Percentiles rank a stretch among this genome's conserved stretches.
These are phyloP conservation scores for Dimargaris xerosporica DNA, from an alignment of 192 early-diverging fungal species.

Conservation along the genomic window DNA sequence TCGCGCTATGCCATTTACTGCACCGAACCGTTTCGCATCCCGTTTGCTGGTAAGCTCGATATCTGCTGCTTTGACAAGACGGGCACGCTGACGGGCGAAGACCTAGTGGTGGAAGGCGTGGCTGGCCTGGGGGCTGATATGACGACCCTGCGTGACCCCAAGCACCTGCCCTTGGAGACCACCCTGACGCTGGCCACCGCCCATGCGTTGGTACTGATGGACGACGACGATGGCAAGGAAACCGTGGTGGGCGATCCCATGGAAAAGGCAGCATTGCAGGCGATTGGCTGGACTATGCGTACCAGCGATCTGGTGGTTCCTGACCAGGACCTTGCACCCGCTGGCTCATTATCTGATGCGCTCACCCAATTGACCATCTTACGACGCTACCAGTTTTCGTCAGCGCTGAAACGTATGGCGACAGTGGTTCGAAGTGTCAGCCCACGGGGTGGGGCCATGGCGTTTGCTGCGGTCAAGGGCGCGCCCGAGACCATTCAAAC, in stretches of 20 bases:
- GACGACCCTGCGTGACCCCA: conserved; percentile 33
- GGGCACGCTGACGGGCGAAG: conserved; percentile 92
- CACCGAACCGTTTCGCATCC: conserved; percentile 99
- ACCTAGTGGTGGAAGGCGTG: conserved; percentile 91
- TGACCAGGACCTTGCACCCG: background rate
- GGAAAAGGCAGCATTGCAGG: conserved; percentile 91
- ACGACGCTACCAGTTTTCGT: conserved; percentile 89
- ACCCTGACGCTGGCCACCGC: conserved; percentile 76
- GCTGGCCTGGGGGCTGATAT: conserved; percentile 48
- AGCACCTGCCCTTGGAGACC: conserved; percentile 45
- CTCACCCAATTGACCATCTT: conserved; percentile 38
- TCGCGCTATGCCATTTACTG: conserved; percentile 82
- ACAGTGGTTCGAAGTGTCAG: conserved; percentile 45
- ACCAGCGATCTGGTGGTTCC: conserved; percentile 42
- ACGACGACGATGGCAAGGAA: conserved; percentile 45
- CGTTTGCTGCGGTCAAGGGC: conserved; percentile 85
- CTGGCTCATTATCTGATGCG: too few relatives aligned
- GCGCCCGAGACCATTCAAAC: conserved; percentile 86
- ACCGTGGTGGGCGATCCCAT: conserved; percentile 92
- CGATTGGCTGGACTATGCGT: conserved; percentile 67
- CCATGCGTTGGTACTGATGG: conserved; percentile 86
- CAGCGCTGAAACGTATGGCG: conserved; percentile 90
- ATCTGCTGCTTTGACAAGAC: conserved; percentile 99
- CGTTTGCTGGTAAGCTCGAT: conserved; percentile 92
- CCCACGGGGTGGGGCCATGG: conserved; percentile 27